These are phyloP conservation scores for Scheffersomyces lignicola DNA, from an alignment of 1,139 yeast species.

Conservation along the genomic window DNA sequence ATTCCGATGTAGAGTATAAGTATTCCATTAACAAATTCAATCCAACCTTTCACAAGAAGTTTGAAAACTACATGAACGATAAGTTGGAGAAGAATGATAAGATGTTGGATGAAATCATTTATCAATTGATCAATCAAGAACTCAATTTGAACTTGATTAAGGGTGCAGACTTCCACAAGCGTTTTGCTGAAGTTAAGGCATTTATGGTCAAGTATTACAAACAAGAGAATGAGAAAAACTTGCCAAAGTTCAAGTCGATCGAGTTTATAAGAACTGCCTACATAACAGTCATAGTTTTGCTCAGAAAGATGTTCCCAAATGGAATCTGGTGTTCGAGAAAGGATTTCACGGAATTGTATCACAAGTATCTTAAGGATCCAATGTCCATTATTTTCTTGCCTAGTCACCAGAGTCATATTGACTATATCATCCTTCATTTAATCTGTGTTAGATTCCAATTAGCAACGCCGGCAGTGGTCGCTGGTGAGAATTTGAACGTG, in stretches of 20 bases:
- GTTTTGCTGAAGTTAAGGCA: conserved; percentile 39
- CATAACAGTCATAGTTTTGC: conserved; percentile 35
- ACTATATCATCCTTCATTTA: conserved; percentile 62
- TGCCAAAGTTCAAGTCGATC: conserved; percentile 31
- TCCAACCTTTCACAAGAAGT: conserved; percentile 27
- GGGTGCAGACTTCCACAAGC: conserved; percentile 31
- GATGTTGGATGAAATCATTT: conserved; percentile 39
- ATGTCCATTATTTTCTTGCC: conserved; percentile 47
- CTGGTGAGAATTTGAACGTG: conserved; percentile 69
- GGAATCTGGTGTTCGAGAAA: conserved; percentile 44
- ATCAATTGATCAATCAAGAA: conserved; percentile 40
- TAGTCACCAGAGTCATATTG: conserved; percentile 66
- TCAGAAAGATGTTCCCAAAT: conserved; percentile 42
- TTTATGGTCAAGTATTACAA: conserved; percentile 43
- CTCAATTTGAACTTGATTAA: conserved; percentile 40
- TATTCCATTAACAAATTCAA: conserved; percentile 37
- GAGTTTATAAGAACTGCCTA: conserved; percentile 37
- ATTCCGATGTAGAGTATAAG: conserved; percentile 35
- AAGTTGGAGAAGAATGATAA: conserved; percentile 33
- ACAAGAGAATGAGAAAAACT: conserved; percentile 35
- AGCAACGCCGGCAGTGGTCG: conserved; percentile 61
- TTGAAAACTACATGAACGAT: conserved; percentile 33
- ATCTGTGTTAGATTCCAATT: conserved; percentile 57
- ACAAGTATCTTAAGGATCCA: conserved; percentile 38
- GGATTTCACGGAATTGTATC: conserved; percentile 32